These are phyloP conservation scores for Leishmania braziliensis DNA, from an alignment of 208 protist species.

Conservation along the genomic window DNA sequence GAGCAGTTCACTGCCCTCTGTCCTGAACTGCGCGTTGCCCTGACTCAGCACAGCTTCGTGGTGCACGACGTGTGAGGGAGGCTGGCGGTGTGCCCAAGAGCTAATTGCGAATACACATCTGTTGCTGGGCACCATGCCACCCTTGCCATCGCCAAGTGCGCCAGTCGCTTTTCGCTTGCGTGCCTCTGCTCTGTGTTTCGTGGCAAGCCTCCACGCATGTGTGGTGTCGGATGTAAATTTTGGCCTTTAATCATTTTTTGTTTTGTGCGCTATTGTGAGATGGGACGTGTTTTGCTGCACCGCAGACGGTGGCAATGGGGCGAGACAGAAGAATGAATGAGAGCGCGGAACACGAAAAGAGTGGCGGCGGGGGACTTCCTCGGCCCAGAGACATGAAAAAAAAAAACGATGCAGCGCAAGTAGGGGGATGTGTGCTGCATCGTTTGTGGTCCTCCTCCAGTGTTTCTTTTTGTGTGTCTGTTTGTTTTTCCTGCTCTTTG, in stretches of 20 bases:
- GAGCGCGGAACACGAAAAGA: background rate
- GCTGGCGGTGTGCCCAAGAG: background rate
- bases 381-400: background rate
- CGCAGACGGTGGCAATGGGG: background rate
- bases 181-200: background rate
- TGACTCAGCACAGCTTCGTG: slow-evolving; percentile 24
- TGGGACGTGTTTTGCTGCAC: background rate
- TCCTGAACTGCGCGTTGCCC: slow-evolving; percentile 13
- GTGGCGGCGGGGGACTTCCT: background rate
- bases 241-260: background rate
- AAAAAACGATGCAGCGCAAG: background rate
- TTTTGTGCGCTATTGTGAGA: background rate
- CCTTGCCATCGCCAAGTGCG: background rate
- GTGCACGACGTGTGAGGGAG: background rate
- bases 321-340: background rate
- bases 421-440: background rate
- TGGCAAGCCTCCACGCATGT: background rate
- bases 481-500: no score
- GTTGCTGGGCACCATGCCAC: background rate
- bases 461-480: no score
- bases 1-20: slow-evolving; percentile 24
- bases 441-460: background rate
- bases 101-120: background rate
- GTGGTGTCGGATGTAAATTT: background rate
- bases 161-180: background rate